Percentiles rank a stretch among this genome's conserved stretches.
Evolutionary conservation across 75 land plant species (phyloP).

Genomic region (Ceratopteris richardii): DNA sequence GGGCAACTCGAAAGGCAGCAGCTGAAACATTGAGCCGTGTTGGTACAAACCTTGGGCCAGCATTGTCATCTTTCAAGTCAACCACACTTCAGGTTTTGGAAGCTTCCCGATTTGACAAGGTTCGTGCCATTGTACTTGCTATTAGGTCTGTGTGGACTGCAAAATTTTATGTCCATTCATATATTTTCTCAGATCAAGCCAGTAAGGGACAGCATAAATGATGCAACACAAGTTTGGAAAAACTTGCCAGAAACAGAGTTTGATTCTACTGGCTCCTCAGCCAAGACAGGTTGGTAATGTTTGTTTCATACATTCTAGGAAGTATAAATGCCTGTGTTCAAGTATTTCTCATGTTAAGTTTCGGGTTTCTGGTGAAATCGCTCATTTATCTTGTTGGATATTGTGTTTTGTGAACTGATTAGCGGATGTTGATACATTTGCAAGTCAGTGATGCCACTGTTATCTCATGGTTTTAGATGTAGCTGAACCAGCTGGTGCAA

Average conservation of each 20-base stretch:
- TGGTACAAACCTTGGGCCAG: conserved; percentile 5
- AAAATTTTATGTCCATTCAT: not conserved
- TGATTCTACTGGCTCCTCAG: conserved; percentile 9
- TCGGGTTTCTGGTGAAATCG: no score
- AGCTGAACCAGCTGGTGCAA: conserved; percentile 14
- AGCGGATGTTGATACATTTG: no score
- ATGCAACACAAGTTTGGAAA: conserved; percentile 32
- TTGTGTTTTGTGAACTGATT: no score
- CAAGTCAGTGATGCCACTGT: no score
- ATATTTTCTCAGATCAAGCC: conserved; percentile 22
- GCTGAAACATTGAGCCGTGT: not conserved
- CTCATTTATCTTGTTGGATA: no score
- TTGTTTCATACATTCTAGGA: no score
- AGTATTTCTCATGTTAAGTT: no score
- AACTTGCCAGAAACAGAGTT: conserved; percentile 11
- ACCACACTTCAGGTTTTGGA: conserved; percentile 9
- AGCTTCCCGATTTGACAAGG: conserved; percentile 28
- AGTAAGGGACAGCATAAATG: conserved; percentile 23
- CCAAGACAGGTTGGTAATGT: conserved; percentile 5
- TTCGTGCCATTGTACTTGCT: not conserved
- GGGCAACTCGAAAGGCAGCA: not conserved
- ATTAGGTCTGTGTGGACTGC: not conserved
- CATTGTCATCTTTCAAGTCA: conserved; percentile 14
- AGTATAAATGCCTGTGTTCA: no score
- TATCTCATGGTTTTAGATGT: conserved; percentile 12